Evolutionary conservation across 2,329 filamentous ascomycete genomes (phyloP), one percentile per base, ranked within the genome.

Genomic region (Colletotrichum orbiculare): DNA sequence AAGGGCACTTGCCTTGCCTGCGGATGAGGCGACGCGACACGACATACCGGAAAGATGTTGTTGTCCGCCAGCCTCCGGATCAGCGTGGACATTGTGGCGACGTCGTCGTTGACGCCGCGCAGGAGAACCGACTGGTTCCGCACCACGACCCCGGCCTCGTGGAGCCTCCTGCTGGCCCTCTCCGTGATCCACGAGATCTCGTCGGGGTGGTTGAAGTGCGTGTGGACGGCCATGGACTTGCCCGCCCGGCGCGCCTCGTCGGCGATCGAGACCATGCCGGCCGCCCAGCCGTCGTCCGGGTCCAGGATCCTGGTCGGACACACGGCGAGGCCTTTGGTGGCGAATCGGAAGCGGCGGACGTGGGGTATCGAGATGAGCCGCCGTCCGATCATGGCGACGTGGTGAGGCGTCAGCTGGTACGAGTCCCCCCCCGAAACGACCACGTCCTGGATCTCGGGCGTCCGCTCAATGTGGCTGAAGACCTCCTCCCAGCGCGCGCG

Each of bases 391-490:
- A 78, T 72, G 7, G 73, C 74, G 5, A 90, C 77, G 25, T 88
- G 78, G 1, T 86, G 76, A 0, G 85, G 82, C 15, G 78, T 73
- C 3, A 90, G 78, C 60, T 86, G 87, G 72, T 85, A 90, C 0
- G 85, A 79, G 73, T 90, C 88, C 9, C 87, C 87, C 0, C 88
- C 87, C 0, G 87, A 90, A 8, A 90, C 79, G 1, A 89, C 87
- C 41, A 90, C 83, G 69, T 90, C 87, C 39, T 83, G 78, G 6
- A 90, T 75, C 2, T 69, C 73, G 1, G 80, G 79, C 12, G 76
- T 83, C 48, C 73, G 74, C 69, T 82, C 82, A 52, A 91, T 87
- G 72, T 90, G 85, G 2, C 80, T 72, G 59, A 89, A 84, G n/a
- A 83, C 81, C 2, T 76, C 71, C n/a, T 88, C 80, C 83, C 87